Base-by-base conservation (phyloP, 2,329 filamentous ascomycete genomes). In the Penicillium digitatum region DNA sequence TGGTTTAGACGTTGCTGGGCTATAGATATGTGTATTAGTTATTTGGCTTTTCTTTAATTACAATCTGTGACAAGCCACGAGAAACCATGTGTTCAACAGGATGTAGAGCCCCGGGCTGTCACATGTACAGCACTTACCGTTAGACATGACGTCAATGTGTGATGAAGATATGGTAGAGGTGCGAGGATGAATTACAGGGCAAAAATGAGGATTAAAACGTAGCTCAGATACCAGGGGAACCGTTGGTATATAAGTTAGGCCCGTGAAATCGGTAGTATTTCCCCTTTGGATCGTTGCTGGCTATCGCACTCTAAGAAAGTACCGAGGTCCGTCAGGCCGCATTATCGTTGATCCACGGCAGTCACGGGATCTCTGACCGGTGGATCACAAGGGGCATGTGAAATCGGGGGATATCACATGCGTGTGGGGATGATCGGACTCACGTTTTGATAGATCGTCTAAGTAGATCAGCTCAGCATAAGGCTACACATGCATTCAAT, bases 1-100 rank as follows among this genome's bases (percentile, higher is more conserved):
- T 85, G 82, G 56, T 76, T 77, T 47, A 86, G 79, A 65, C 83
- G 82, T 63, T 82, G 78, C 66, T 82, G 79, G 58, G 81, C 82
- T 83, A 64, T 12, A 59, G 14, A 56, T 3, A 24, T 3, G 22
- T 27, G 14, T 24, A 35, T 62, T 54, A 62, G 60, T 16, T 24
- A 6, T 1, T 22, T 45, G n/a, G 5, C 22, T 24, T 27, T 26
- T 1, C 31, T 11, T 24, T 10, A 8, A 16, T n/a, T 27, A 16
- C 3, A 24, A 29, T 11, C 20, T 18, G 26, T 11, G 22, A 45
- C 31, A 29, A n/a, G 26, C 32, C 26, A 24, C n/a, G 9, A 9
- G 14, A 31, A 32, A n/a, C n/a, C n/a, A 32, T 27, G 42, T 29
- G 16, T 49, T 58, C 44, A 50, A 18, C 20, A 18, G 54, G 54